Evolutionary conservation across 2,329 filamentous ascomycete genomes (phyloP).

Genomic region (Westerdykella ornata): DNA sequence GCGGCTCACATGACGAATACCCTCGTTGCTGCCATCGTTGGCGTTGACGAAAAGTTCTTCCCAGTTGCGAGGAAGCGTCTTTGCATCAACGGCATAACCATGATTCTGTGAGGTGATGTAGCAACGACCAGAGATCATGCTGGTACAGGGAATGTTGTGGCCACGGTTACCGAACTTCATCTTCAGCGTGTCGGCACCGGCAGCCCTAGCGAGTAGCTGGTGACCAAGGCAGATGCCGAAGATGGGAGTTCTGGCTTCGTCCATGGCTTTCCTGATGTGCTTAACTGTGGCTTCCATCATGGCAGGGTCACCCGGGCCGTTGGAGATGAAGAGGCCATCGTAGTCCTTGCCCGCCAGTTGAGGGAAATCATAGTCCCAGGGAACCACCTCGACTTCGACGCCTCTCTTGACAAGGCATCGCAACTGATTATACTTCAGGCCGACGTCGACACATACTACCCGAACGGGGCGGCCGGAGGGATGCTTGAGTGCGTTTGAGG

Average conservation of each 20-base stretch:
- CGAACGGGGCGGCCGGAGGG: slow-evolving; percentile 81
- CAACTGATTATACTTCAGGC: slow-evolving; percentile 97
- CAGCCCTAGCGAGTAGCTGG: slow-evolving; percentile 81
- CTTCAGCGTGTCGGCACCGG: slow-evolving; percentile 79
- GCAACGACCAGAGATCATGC: slow-evolving; percentile 88
- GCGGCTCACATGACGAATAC: slow-evolving; percentile 77
- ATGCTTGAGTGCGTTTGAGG: slow-evolving; percentile 68
- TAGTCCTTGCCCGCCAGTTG: slow-evolving; percentile 72
- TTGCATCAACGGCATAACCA: slow-evolving; percentile 84
- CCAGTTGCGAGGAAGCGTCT: slow-evolving; percentile 71
- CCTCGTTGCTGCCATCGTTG: slow-evolving; percentile 97
- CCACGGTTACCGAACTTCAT: slow-evolving; percentile 99
- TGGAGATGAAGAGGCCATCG: slow-evolving; percentile 95
- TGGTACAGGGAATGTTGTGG: slow-evolving; percentile 97
- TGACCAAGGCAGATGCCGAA: slow-evolving; percentile 97
- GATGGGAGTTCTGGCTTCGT: slow-evolving; percentile 74
- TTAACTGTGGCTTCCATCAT: slow-evolving; percentile 73
- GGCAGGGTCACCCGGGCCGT: slow-evolving; percentile 92
- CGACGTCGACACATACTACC: slow-evolving; percentile 90
- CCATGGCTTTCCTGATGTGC: slow-evolving; percentile 68
- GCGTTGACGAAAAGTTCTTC: slow-evolving; percentile 94
- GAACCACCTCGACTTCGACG: slow-evolving; percentile 88
- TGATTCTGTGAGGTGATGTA: slow-evolving; percentile 99
- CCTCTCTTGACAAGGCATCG: slow-evolving; percentile 86
- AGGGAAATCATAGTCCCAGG: slow-evolving; percentile 92